Base-by-base conservation (phyloP, 306 rosid genomes). In the Quercus agrifolia region DNA sequence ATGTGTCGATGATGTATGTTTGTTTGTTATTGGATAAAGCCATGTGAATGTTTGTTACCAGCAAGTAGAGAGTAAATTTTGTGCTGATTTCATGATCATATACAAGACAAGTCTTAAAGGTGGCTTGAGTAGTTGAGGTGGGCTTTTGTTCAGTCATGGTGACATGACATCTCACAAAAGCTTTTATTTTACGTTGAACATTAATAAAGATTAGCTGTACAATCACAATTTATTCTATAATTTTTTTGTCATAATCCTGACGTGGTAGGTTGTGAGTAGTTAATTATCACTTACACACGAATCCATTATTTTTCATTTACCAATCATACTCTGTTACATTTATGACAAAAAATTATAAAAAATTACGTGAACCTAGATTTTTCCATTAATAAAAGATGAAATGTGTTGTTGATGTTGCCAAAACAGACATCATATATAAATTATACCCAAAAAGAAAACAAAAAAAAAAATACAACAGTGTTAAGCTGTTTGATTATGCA, bases 231-330 rank as follows among this genome's bases (percentile, higher is more conserved):
- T 0, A 35, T 35, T 35, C 0, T 0, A 35, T 0, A 35, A 35
- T 6, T 35, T 35, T 38, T 38, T 38, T 38, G 0, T 6, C 2
- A 38, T 0, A 35, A 35, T 0, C 1, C 1, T 1, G 9, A 35
- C 0, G 10, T 6, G 0, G 0, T 0, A 6, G 0, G 6, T 38
- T 6, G 1, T 1, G 9, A 0, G 0, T 35, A 0, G 0, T 35
- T 35, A 35, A 6, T 0, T 35, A 35, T 35, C 9, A 35, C 8
- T 1, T 35, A 35, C 0, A 35, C 0, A 35, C 6, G 0, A 0
- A 7, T 1, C 0, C 2, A 38, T 1, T 0, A 38, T 38, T 38
- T 38, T 38, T 6, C 7, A 0, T 38, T 38, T 38, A 38, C 2
- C 0, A 38, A 38, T 38, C 2, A 38, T 1, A 6, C 0, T 38